A percentile compares a stretch with the other conserved stretches of the same genome.
Evolutionary conservation across 1,284 basidiomycete genomes (phyloP).

Genomic region (Amylostereum areolatum): DNA sequence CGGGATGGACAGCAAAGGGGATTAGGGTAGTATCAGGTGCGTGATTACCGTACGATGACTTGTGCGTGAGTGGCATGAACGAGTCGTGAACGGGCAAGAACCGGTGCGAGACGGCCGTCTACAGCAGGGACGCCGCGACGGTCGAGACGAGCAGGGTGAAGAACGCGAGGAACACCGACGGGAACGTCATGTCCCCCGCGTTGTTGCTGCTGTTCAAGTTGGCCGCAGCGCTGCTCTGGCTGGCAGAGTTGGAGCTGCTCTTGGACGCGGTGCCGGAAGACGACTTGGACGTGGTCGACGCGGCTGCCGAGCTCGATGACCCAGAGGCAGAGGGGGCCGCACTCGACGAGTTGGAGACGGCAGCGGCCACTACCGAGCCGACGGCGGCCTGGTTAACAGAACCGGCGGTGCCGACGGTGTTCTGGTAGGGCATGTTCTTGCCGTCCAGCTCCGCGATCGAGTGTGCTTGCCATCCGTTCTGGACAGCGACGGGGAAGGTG

Average conservation of each 20-base stretch:
- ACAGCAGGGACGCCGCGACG: too few species aligned
- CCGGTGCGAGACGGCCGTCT: too few species aligned
- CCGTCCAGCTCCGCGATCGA: conserved; percentile 50
- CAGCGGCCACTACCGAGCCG: not conserved
- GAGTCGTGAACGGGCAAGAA: too few species aligned
- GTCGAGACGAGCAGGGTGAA: too few species aligned
- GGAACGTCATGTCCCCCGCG: too few species aligned
- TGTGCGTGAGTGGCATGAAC: too few species aligned
- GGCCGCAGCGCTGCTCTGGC: not conserved
- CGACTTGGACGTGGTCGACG: not conserved
- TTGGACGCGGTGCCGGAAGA: not conserved
- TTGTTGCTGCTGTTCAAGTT: too few species aligned
- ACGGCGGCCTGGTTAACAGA: conserved; percentile 11
- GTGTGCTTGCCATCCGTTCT: conserved; percentile 61
- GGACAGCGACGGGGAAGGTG: conserved; percentile 57
- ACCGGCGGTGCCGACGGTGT: conserved; percentile 30
- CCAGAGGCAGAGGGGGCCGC: conserved; percentile 2
- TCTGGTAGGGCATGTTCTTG: conserved; percentile 44
- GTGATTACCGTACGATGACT: too few species aligned
- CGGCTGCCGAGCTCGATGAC: conserved; percentile 1
- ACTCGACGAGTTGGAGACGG: not conserved
- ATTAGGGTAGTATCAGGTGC: too few species aligned
- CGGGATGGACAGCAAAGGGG: too few species aligned
- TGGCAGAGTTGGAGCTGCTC: not conserved
- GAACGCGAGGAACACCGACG: too few species aligned